A percentile compares a stretch with the other conserved stretches of the same genome.
Evolutionary conservation across 352 stramenopile genomes (phyloP).

Genomic region (Phytopythium oedochilum): DNA sequence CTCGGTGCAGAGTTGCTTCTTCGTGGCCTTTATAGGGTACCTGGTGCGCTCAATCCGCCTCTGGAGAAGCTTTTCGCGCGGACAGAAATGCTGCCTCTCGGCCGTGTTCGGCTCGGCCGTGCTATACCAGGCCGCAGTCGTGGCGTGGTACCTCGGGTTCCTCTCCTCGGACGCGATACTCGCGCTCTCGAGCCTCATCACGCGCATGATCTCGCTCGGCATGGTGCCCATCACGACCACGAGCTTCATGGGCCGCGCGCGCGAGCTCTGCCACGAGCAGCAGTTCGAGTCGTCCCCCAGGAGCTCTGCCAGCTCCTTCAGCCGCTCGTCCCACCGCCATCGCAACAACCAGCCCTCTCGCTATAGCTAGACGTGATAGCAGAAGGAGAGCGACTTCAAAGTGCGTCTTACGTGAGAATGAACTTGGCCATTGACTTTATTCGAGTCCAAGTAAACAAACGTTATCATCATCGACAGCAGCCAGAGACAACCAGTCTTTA

Average conservation of each 20-base stretch:
- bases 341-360: slow-evolving; percentile 23
- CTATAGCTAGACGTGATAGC: slow-evolving; percentile 10
- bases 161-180: slow-evolving; percentile 47
- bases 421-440: not conserved
- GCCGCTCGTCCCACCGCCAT: slow-evolving; percentile 14
- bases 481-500: not conserved
- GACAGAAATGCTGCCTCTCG: slow-evolving; percentile 49
- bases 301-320: slow-evolving; percentile 8
- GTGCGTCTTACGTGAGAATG: not conserved
- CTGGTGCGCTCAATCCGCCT: slow-evolving; percentile 49
- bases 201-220: slow-evolving; percentile 60
- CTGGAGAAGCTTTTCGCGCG: slow-evolving; percentile 42
- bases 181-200: slow-evolving; percentile 62
- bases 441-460: not conserved
- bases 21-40: slow-evolving; percentile 60
- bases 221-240: slow-evolving; percentile 73
- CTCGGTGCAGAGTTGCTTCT: slow-evolving; percentile 39
- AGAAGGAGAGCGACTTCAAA: too few relatives aligned
- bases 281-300: not conserved
- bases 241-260: slow-evolving; percentile 42
- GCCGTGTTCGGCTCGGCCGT: slow-evolving; percentile 32
- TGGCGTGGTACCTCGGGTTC: slow-evolving; percentile 33
- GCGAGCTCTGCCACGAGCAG: slow-evolving; percentile 26
- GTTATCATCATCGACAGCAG: too few relatives aligned
- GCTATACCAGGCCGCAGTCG: slow-evolving; percentile 40